A percentile compares a stretch with the other conserved stretches of the same genome.
Conservation (phyloP, 352 stramenopile genomes). For the Globisporangium nunn region DNA sequence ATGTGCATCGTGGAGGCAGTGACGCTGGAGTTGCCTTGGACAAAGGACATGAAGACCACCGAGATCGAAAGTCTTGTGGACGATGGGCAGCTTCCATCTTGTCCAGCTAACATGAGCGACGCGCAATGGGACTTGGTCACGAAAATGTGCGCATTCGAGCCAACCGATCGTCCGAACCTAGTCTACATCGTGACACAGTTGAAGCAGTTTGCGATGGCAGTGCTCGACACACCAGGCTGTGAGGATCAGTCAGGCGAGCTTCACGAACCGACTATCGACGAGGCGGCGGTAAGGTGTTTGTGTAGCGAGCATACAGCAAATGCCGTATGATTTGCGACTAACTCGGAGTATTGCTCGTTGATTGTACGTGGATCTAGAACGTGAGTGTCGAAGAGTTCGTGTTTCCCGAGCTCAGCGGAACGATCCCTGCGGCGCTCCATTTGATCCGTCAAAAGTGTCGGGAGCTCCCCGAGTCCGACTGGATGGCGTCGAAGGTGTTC, state of each 20-base stretch:
- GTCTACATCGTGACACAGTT: conserved; percentile 1
- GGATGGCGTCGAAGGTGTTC: conserved; percentile 1
- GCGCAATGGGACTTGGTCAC: conserved; percentile 2
- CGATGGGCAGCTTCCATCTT: background rate
- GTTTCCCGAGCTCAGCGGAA: background rate
- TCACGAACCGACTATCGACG: background rate
- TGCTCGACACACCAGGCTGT: too few relatives aligned
- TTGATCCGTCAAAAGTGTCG: background rate
- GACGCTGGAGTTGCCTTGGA: background rate
- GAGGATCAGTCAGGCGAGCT: too few relatives aligned
- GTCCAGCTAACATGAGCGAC: conserved; percentile 1
- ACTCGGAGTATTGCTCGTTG: too few relatives aligned
- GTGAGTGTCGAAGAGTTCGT: background rate
- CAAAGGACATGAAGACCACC: background rate
- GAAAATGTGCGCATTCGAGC: conserved; percentile 1
- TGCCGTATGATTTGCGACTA: too few relatives aligned
- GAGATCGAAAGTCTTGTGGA: too few relatives aligned
- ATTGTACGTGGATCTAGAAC: too few relatives aligned
- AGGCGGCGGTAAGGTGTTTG: background rate
- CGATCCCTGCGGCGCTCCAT: background rate
- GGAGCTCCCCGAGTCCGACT: background rate
- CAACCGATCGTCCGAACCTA: background rate
- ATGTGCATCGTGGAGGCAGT: conserved; percentile 17
- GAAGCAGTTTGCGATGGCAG: conserved; percentile 1
- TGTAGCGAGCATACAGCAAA: too few relatives aligned